phyloP scores from a whole-genome alignment of 1,139 yeast genomes.

The Geotrichum phurueaensis region DNA sequence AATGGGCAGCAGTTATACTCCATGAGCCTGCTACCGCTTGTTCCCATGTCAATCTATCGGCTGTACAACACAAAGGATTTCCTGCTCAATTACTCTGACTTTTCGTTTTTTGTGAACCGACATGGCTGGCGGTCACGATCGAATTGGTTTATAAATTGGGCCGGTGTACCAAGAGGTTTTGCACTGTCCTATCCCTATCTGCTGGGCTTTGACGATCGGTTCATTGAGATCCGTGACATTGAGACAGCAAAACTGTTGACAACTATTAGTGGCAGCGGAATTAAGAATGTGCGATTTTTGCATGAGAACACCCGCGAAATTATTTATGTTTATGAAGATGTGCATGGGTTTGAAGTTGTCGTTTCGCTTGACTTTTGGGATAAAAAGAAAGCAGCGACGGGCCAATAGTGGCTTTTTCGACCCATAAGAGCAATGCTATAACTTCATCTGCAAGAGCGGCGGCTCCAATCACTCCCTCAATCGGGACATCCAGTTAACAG shows the following conservation, averaged over 20 bases:
- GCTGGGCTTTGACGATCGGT: constrained; percentile 80
- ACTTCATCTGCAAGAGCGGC: not conserved
- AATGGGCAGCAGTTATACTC: not conserved
- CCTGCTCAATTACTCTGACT: constrained; percentile 79
- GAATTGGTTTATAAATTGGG: constrained; percentile 95
- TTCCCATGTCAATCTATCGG: constrained; percentile 87
- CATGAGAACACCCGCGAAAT: constrained; percentile 93
- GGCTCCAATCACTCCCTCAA: not conserved
- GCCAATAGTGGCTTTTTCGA: not conserved
- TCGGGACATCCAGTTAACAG: not conserved
- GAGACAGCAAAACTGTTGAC: constrained; percentile 71
- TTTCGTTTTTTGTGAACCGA: constrained; percentile 86
- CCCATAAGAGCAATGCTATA: not conserved
- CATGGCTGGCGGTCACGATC: constrained; percentile 96
- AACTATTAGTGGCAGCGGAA: constrained; percentile 5
- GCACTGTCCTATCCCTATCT: constrained; percentile 92
- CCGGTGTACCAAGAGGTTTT: constrained; percentile 87
- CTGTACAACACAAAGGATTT: constrained; percentile 67
- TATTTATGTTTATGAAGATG: constrained; percentile 85
- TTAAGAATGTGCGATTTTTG: constrained; percentile 75
- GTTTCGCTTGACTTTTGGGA: constrained; percentile 89
- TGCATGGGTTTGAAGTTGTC: constrained; percentile 82
- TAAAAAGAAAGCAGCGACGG: constrained; percentile 15
- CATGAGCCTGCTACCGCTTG: constrained; percentile 68
- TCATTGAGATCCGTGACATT: constrained; percentile 87